phyloP scores from a whole-genome alignment of 495 filamentous ascomycete genomes.

The Hypomontagnella monticulosa region DNA sequence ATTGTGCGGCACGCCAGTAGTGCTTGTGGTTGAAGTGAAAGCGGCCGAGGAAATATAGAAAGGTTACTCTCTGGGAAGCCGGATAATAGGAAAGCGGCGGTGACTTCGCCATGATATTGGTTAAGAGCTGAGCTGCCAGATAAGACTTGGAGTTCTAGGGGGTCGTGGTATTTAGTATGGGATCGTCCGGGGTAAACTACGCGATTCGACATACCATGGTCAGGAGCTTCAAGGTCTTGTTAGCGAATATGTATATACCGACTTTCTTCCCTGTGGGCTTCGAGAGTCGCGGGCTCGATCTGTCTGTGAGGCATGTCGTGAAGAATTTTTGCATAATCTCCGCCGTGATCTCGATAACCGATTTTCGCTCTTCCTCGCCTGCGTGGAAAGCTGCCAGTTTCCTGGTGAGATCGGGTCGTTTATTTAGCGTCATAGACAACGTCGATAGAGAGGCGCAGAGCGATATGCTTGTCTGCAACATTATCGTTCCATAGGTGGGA shows the following conservation, averaged over 20 bases:
- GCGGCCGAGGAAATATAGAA: constrained; percentile 92
- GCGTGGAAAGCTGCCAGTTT: constrained; percentile 61
- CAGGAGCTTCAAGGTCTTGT: constrained; percentile 86
- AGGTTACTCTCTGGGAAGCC: constrained; percentile 88
- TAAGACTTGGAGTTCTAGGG: constrained; percentile 67
- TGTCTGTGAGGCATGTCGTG: constrained; percentile 87
- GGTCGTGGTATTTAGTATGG: constrained; percentile 17
- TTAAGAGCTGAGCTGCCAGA: constrained; percentile 84
- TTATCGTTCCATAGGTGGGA: constrained; percentile 76
- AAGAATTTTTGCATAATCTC: constrained; percentile 91
- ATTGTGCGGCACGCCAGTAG: constrained; percentile 76
- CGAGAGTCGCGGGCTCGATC: constrained; percentile 66
- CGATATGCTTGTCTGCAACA: constrained; percentile 80
- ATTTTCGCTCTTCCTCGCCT: constrained; percentile 67
- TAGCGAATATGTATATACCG: constrained; percentile 90
- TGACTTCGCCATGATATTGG: constrained; percentile 83
- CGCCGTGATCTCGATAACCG: constrained; percentile 82
- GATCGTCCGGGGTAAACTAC: neutral
- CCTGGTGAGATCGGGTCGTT: constrained; percentile 73
- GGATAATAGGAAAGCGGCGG: constrained; percentile 82
- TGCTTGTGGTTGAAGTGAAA: constrained; percentile 85
- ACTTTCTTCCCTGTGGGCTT: constrained; percentile 83
- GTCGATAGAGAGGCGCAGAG: constrained; percentile 79
- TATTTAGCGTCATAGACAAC: constrained; percentile 81
- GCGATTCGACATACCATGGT: constrained; percentile 68